Conservation (phyloP, 257 asterid genomes). For the Solanum okadae region DNA sequence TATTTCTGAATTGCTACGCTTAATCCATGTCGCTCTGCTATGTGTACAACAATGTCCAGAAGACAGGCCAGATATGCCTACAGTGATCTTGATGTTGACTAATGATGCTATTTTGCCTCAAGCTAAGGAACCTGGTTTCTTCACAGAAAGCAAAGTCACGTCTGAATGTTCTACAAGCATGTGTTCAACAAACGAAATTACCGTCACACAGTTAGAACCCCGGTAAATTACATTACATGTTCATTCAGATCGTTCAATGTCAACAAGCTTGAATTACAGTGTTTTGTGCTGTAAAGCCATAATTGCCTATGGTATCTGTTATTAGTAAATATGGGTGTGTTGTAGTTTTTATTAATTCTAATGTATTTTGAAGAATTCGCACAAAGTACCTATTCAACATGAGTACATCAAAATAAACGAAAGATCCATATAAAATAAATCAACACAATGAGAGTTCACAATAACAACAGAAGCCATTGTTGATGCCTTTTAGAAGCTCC, state of each 20-base stretch:
- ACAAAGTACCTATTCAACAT: neutral
- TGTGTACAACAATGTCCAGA: slow-evolving; percentile 3
- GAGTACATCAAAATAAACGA: neutral
- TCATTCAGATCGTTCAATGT: neutral
- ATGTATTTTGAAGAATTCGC: neutral
- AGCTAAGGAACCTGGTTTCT: slow-evolving; percentile 1
- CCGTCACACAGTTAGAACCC: neutral
- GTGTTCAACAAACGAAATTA: neutral
- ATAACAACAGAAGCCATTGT: neutral
- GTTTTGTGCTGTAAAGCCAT: too few relatives aligned
- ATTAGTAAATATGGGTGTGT: neutral
- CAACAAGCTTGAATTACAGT: neutral
- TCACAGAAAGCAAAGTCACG: slow-evolving; percentile 2
- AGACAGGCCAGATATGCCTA: neutral
- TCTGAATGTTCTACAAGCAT: neutral
- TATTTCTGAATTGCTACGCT: neutral
- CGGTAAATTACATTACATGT: neutral
- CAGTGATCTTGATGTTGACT: neutral
- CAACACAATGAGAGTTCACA: neutral
- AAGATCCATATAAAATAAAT: neutral
- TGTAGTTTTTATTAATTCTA: neutral
- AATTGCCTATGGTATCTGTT: neutral
- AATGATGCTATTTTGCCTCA: neutral
- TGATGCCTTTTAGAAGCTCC: neutral
- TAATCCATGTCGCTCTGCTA: neutral